A percentile compares a stretch with the other conserved stretches of the same genome.
Evolutionary conservation across 306 rosid species (phyloP).

Genomic region (Lathyrus oleraceus): DNA sequence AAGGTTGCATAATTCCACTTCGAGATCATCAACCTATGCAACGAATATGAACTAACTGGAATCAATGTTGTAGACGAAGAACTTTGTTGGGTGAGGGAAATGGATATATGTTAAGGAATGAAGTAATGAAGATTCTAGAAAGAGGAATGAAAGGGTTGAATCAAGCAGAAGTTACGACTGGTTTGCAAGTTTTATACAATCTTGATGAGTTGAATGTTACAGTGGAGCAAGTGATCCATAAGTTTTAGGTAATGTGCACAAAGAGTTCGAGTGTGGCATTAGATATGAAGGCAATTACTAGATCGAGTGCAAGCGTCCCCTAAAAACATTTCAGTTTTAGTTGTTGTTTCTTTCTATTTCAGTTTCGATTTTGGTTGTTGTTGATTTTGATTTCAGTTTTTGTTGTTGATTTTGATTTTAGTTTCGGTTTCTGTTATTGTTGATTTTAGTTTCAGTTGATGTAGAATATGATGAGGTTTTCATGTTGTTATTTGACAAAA

Average conservation of each 20-base stretch:
- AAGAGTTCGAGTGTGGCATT: slow-evolving; percentile 70
- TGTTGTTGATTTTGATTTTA: no score
- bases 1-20: slow-evolving; percentile 87
- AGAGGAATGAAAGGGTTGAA: slow-evolving; percentile 93
- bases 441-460: no score
- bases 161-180: slow-evolving; percentile 95
- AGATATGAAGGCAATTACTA: slow-evolving; percentile 94
- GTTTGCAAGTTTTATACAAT: slow-evolving; percentile 91
- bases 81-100: slow-evolving; percentile 67
- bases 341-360: no score
- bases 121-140: slow-evolving; percentile 78
- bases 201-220: slow-evolving; percentile 79
- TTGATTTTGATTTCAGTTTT: no score
- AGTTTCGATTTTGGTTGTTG: no score
- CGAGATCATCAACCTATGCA: slow-evolving; percentile 69
- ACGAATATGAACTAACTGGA: slow-evolving; percentile 71
- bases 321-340: no score
- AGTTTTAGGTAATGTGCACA: slow-evolving; percentile 71
- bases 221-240: slow-evolving; percentile 69
- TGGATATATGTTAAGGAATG: slow-evolving; percentile 65
- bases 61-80: slow-evolving; percentile 74
- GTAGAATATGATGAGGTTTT: no score
- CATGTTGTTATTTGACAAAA: no score
- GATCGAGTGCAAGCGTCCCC: slow-evolving; percentile 61
- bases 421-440: no score